Conservation (phyloP, 352 stramenopile genomes). For the Discostella stelligera region DNA sequence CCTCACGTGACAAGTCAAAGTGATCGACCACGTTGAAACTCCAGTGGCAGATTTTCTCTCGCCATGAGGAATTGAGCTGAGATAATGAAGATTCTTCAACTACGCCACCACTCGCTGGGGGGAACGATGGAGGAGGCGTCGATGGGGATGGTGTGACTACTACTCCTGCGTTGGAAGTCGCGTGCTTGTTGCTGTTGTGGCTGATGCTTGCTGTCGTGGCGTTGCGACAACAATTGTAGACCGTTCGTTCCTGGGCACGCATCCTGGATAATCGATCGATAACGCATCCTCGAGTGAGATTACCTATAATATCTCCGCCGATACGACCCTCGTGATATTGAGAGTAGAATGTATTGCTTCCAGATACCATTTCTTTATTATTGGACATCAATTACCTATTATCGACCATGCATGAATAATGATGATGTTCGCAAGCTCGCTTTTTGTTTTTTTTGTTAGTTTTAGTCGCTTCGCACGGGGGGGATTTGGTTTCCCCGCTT, state of each 20-base stretch:
- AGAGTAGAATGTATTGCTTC: conserved; percentile 36
- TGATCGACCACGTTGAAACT: conserved; percentile 81
- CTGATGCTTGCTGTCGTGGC: conserved; percentile 15
- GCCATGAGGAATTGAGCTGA: conserved; percentile 56
- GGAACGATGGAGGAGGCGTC: conserved; percentile 4
- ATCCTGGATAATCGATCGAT: conserved; percentile 63
- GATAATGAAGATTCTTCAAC: conserved; percentile 31
- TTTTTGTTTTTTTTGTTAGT: no score
- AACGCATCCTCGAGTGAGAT: conserved; percentile 51
- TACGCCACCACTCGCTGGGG: not conserved
- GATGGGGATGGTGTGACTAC: not conserved
- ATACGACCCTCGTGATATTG: conserved; percentile 55
- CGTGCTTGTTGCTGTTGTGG: conserved; percentile 6
- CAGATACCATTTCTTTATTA: not conserved
- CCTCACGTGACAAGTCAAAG: conserved; percentile 75
- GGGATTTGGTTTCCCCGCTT: not conserved
- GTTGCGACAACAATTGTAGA: conserved; percentile 48
- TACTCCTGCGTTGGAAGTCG: not conserved
- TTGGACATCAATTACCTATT: not conserved
- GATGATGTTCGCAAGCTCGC: no score
- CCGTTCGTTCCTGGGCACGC: conserved; percentile 53
- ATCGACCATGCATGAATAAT: no score
- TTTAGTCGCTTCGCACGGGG: no score
- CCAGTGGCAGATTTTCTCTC: conserved; percentile 81
- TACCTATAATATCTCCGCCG: conserved; percentile 53